A percentile compares a stretch with the other conserved stretches of the same genome.
Conservation (phyloP, 805 yeast genomes). For the Starmera amethionina region DNA sequence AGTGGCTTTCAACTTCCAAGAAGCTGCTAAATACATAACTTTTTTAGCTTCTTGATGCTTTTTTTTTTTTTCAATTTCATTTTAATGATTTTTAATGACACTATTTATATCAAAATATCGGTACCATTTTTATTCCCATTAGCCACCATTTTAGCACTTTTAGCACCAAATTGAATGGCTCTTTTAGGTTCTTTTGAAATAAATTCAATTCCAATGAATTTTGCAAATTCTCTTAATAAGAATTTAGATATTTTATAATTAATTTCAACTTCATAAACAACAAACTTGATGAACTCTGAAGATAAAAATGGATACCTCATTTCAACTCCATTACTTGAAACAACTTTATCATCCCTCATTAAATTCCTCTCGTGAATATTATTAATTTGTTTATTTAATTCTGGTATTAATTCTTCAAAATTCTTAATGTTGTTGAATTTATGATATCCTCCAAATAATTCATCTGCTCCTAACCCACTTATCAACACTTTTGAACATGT, state of each 20-base stretch:
- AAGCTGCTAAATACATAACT: constrained; percentile 37
- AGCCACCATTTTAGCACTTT: constrained; percentile 86
- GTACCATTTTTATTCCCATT: constrained; percentile 73
- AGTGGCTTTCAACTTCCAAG: constrained; percentile 37
- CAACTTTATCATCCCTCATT: constrained; percentile 88
- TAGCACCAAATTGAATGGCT: constrained; percentile 95
- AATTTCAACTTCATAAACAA: constrained; percentile 39
- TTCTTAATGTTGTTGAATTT: constrained; percentile 46
- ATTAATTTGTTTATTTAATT: constrained; percentile 60
- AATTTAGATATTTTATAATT: constrained; percentile 40
- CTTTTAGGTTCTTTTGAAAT: constrained; percentile 75
- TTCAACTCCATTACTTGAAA: constrained; percentile 82
- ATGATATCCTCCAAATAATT: constrained; percentile 91
- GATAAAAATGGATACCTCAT: constrained; percentile 82
- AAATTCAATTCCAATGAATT: constrained; percentile 33
- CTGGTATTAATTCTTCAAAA: constrained; percentile 38
- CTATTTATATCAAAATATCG: constrained; percentile 27
- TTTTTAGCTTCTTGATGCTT: constrained; percentile 15
- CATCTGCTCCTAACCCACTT: constrained; percentile 97
- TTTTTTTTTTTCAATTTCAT: background rate
- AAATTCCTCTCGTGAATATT: constrained; percentile 72
- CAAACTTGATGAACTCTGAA: constrained; percentile 42
- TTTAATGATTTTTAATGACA: too few species aligned
- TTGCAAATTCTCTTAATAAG: constrained; percentile 56
- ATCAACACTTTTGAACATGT: constrained; percentile 53